These are phyloP conservation scores for Eleusine coracana DNA, from an alignment of 176 grass and related monocot genomes.

Conservation along the genomic window DNA sequence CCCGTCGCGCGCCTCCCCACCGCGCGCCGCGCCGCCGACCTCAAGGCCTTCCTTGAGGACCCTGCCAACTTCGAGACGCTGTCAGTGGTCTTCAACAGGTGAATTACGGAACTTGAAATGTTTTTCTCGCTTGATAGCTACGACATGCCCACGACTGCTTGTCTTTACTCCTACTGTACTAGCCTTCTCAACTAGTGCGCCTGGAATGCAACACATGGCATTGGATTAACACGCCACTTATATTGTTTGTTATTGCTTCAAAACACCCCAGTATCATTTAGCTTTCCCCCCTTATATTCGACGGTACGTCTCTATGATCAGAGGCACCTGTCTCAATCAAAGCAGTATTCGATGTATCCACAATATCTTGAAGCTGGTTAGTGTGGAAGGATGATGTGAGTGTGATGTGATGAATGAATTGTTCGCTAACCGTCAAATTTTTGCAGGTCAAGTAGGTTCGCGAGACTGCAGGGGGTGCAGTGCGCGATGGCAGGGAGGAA, in stretches of 20 bases:
- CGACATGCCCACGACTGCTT: not conserved
- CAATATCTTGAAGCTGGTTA: not conserved
- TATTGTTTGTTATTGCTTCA: no score
- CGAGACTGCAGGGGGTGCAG: constrained; percentile 69
- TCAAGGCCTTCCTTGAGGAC: constrained; percentile 86
- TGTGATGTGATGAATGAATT: not conserved
- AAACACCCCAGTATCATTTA: no score
- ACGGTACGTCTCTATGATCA: constrained; percentile 7
- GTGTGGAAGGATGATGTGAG: not conserved
- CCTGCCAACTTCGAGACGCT: constrained; percentile 77
- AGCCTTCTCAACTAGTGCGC: not conserved
- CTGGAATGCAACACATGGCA: constrained; percentile 6
- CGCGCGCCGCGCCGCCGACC: constrained; percentile 63
- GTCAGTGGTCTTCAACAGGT: constrained; percentile 86
- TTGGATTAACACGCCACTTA: not conserved
- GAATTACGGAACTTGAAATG: not conserved
- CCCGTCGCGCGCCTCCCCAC: constrained; percentile 67
- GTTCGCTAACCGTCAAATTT: constrained; percentile 17
- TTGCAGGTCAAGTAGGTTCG: constrained; percentile 89
- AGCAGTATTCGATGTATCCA: not conserved
- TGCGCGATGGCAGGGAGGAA: constrained; percentile 90
- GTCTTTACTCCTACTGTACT: not conserved
- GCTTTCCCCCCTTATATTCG: not conserved
- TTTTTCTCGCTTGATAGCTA: not conserved
- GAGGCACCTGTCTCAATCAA: not conserved